Evolutionary conservation across 176 grass and related monocot genomes (phyloP).

Genomic region (Thalia dealbata): DNA sequence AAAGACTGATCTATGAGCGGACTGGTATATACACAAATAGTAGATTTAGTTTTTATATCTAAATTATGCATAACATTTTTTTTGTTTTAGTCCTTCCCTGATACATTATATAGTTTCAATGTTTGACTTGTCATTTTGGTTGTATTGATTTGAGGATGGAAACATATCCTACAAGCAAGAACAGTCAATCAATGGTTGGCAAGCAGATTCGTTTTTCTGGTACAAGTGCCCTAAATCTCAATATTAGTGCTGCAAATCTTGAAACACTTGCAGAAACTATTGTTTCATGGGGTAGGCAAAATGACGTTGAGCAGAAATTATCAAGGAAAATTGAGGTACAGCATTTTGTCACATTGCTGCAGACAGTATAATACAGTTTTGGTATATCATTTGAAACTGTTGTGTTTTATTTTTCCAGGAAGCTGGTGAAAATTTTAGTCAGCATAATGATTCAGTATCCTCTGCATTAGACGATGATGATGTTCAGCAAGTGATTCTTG

Average conservation of each 20-base stretch:
- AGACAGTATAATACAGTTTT: background rate
- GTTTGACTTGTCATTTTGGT: background rate
- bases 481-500: conserved; percentile 73
- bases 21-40: no score
- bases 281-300: conserved; percentile 84
- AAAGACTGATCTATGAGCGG: no score
- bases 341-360: background rate
- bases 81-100: background rate
- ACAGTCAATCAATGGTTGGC: conserved; percentile 63
- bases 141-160: conserved; percentile 61
- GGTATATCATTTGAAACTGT: conserved; percentile 10
- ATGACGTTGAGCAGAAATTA: conserved; percentile 58
- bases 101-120: background rate
- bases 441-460: conserved; percentile 30
- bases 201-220: conserved; percentile 81
- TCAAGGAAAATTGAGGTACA: conserved; percentile 58
- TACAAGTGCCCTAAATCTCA: conserved; percentile 67
- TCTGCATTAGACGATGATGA: conserved; percentile 92
- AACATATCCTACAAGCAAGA: conserved; percentile 73
- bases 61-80: no score
- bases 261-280: conserved; percentile 82
- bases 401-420: conserved; percentile 30
- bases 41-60: no score
- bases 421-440: conserved; percentile 29
- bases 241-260: conserved; percentile 75